phyloP scores from a whole-genome alignment of 148 eudicot genomes.

The Diospyros kaki region DNA sequence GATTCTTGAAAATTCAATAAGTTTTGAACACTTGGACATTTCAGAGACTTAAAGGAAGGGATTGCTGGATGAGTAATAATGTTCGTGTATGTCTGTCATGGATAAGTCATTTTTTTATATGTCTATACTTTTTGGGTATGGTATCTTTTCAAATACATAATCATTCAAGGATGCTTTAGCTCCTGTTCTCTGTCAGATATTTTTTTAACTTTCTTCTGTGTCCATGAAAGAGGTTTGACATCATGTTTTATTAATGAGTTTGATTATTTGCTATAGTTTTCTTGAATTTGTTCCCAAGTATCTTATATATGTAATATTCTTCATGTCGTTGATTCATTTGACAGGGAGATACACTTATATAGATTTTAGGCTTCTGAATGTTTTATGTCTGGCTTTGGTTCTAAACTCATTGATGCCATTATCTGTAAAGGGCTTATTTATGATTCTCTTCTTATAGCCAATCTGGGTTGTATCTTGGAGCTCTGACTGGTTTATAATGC shows the following conservation, averaged over 20 bases:
- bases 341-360: background rate
- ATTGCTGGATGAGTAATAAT: too few species aligned
- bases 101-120: too few species aligned
- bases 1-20: too few species aligned
- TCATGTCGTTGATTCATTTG: background rate
- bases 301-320: background rate
- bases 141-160: too few species aligned
- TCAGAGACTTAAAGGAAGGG: too few species aligned
- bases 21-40: too few species aligned
- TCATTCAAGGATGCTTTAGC: too few species aligned
- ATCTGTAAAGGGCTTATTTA: background rate
- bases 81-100: too few species aligned
- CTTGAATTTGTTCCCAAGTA: background rate
- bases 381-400: background rate
- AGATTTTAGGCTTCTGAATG: background rate
- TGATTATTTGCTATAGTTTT: background rate
- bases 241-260: background rate
- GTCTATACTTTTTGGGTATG: too few species aligned
- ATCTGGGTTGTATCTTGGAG: constrained; percentile 10
- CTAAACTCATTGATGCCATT: background rate
- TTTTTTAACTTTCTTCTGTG: background rate
- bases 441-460: background rate
- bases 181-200: too few species aligned
- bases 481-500: constrained; percentile 18
- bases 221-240: background rate